These are phyloP conservation scores for Linnemannia elongata DNA, from an alignment of 192 early-diverging fungal species.

Conservation along the genomic window DNA sequence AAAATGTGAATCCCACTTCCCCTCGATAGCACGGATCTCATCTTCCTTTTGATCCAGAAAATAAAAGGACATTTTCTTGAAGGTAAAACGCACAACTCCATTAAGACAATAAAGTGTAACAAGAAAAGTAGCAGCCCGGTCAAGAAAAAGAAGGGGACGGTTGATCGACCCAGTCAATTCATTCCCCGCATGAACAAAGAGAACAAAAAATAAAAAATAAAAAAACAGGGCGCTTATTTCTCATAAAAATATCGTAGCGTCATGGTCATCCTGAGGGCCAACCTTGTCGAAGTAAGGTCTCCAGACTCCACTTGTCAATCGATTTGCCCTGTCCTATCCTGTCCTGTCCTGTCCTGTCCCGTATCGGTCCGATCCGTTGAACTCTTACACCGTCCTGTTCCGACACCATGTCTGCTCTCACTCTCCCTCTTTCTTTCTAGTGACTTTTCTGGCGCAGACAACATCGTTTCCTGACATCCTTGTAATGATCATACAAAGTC, in stretches of 20 bases:
- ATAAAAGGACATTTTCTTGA: not conserved
- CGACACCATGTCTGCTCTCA: not conserved
- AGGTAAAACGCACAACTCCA: not conserved
- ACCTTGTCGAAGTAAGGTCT: not conserved
- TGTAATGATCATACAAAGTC: too few relatives aligned
- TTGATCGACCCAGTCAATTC: conserved; percentile 28
- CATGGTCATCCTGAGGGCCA: not conserved
- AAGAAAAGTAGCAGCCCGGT: not conserved
- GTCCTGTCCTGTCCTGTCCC: not conserved
- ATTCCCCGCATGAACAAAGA: conserved; percentile 2
- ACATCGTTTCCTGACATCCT: too few relatives aligned
- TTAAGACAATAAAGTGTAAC: not conserved
- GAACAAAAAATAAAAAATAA: not conserved
- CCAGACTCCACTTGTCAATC: not conserved
- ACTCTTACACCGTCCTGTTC: not conserved
- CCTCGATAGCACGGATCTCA: not conserved
- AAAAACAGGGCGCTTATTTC: not conserved
- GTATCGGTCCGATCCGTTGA: not conserved
- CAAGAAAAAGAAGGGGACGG: not conserved
- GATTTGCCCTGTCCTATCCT: not conserved
- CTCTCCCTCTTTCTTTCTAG: not conserved
- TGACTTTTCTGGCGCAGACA: too few relatives aligned
- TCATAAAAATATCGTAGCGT: not conserved
- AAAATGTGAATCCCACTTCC: not conserved
- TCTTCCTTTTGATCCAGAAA: not conserved